Evolutionary conservation across 1,139 yeast genomes (phyloP).

Genomic region (Debaryomyces udenii): DNA sequence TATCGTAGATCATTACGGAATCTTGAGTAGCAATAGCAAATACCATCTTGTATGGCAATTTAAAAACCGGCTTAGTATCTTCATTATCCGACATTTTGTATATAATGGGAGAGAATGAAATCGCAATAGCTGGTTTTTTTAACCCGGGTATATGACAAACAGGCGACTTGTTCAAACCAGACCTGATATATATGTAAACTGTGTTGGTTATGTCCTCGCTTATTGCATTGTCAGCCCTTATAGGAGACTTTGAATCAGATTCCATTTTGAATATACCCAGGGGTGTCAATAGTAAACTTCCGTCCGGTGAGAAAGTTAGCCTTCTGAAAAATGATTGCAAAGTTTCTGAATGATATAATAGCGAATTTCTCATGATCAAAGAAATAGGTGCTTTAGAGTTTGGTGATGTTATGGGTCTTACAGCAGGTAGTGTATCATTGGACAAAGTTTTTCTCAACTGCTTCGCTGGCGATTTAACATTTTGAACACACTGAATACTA

Average conservation of each 20-base stretch:
- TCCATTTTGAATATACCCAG: conserved; percentile 63
- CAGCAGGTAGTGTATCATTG: conserved; percentile 42
- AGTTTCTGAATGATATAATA: conserved; percentile 79
- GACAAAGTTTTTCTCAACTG: conserved; percentile 24
- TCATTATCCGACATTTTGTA: conserved; percentile 40
- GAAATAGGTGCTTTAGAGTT: background rate
- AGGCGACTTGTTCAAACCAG: conserved; percentile 69
- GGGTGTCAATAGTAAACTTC: conserved; percentile 76
- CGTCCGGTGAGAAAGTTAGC: conserved; percentile 86
- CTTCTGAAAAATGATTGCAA: conserved; percentile 89
- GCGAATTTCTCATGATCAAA: conserved; percentile 7
- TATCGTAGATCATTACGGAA: conserved; percentile 80
- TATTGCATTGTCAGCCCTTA: conserved; percentile 6
- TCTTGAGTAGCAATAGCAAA: conserved; percentile 96
- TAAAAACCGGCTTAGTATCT: conserved; percentile 30
- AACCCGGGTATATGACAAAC: conserved; percentile 79
- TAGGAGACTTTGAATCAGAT: conserved; percentile 18
- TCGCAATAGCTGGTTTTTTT: conserved; percentile 80
- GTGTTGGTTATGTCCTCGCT: conserved; percentile 57
- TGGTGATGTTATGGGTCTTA: conserved; percentile 24
- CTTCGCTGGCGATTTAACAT: conserved; percentile 27
- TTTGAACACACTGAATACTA: conserved; percentile 12
- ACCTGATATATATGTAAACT: conserved; percentile 74
- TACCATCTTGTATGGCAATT: conserved; percentile 73
- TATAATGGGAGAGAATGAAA: conserved; percentile 70